Evolutionary conservation across 768 basidiomycete genomes (phyloP).

Genomic region (Suillus discolor): DNA sequence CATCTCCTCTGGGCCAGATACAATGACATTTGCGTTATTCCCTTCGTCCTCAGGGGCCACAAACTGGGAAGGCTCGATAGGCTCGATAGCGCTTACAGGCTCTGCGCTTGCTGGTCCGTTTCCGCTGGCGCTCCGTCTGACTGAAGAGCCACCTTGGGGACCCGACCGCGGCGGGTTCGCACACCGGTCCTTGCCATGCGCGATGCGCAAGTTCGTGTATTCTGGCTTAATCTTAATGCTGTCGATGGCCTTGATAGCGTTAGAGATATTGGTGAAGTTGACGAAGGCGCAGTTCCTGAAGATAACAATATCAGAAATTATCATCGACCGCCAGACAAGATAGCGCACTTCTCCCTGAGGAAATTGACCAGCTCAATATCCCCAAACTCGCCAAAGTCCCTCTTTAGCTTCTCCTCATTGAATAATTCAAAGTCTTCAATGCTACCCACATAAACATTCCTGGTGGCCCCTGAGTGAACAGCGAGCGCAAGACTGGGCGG

Average conservation of each 20-base stretch:
- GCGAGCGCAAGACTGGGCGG: constrained; percentile 83
- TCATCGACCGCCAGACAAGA: constrained; percentile 5
- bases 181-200: constrained; percentile 95
- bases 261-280: constrained; percentile 93
- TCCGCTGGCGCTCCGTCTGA: constrained; percentile 49
- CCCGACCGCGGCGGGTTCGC: constrained; percentile 89
- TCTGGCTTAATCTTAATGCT: constrained; percentile 91
- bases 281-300: constrained; percentile 91
- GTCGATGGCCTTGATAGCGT: constrained; percentile 98
- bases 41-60: not conserved
- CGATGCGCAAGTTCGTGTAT: constrained; percentile 85
- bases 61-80: not conserved
- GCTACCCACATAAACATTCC: constrained; percentile 96
- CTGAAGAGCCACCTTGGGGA: constrained; percentile 65
- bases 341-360: constrained; percentile 80
- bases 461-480: constrained; percentile 89
- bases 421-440: constrained; percentile 95
- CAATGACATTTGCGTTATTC: not conserved
- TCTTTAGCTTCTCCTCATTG: constrained; percentile 84
- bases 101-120: constrained; percentile 31
- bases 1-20: constrained; percentile 7
- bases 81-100: not conserved
- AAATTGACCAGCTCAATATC: constrained; percentile 98
- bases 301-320: constrained; percentile 7
- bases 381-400: constrained; percentile 94